A percentile compares a stretch with the other conserved stretches of the same genome.
Evolutionary conservation across 164 flowering plant species (phyloP).

Genomic region (Hamamelis virginiana): DNA sequence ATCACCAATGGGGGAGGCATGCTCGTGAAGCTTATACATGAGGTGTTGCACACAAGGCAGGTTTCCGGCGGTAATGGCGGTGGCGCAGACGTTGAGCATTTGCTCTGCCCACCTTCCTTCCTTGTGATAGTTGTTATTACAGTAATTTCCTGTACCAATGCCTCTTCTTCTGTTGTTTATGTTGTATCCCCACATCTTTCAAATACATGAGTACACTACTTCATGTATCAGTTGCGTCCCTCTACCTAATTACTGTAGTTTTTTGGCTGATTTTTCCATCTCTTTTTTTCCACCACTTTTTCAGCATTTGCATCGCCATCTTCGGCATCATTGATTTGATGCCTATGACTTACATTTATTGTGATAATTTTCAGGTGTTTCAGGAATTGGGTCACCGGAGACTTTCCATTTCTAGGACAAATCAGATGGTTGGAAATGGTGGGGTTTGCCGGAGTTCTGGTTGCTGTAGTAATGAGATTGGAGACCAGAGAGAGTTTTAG

Average conservation of each 20-base stretch:
- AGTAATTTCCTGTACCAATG: constrained; percentile 25
- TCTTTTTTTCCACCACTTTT: too few relatives aligned
- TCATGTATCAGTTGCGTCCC: too few relatives aligned
- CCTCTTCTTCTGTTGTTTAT: constrained; percentile 35
- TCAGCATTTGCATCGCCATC: constrained; percentile 16
- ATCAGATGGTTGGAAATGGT: constrained; percentile 18
- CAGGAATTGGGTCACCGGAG: constrained; percentile 15
- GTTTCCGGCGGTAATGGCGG: constrained; percentile 52
- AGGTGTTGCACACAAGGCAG: constrained; percentile 60
- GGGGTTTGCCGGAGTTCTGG: constrained; percentile 11
- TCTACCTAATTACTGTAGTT: too few relatives aligned
- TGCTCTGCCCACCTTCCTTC: constrained; percentile 90
- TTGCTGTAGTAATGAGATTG: not conserved
- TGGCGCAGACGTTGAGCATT: constrained; percentile 72
- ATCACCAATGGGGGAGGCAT: constrained; percentile 64
- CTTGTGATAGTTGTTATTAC: constrained; percentile 37
- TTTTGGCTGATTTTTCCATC: too few relatives aligned
- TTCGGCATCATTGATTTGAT: constrained; percentile 6
- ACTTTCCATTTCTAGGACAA: constrained; percentile 51
- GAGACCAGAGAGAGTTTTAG: constrained; percentile 11
- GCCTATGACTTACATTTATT: constrained; percentile 25
- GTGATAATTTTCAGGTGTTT: constrained; percentile 16
- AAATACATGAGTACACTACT: too few relatives aligned
- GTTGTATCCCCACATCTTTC: constrained; percentile 21
- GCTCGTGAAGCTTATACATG: constrained; percentile 64